A percentile compares a stretch with the other conserved stretches of the same genome.
phyloP scores from a whole-genome alignment of 2,329 filamentous ascomycete species.

The Teratosphaeria viscida region DNA sequence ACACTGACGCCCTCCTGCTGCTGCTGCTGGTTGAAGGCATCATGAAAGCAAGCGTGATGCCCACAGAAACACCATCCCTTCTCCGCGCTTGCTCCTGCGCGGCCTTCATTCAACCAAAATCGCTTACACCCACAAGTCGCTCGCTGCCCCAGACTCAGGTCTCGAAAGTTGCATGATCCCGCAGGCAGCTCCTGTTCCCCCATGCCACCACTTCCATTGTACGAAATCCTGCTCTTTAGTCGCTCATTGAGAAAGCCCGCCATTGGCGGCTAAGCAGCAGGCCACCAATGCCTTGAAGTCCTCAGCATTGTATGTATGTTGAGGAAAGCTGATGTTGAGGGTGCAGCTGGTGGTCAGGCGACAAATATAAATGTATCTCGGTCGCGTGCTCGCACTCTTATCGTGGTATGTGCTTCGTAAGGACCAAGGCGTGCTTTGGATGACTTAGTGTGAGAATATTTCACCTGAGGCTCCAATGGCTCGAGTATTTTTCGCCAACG shows the following conservation, averaged over 20 bases:
- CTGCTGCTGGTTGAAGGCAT: conserved; percentile 6
- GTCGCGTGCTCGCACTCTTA: background rate
- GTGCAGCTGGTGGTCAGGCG: background rate
- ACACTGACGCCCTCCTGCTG: background rate
- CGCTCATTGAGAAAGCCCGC: conserved; percentile 14
- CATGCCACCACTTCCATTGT: background rate
- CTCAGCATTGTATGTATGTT: conserved; percentile 23
- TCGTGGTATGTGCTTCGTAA: background rate
- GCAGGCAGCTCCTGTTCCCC: conserved; percentile 29
- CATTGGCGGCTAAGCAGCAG: conserved; percentile 21
- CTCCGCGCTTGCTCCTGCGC: conserved; percentile 16
- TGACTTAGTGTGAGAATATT: background rate
- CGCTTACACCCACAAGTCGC: conserved; percentile 43
- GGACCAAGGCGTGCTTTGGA: background rate
- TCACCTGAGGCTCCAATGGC: background rate
- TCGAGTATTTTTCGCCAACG: background rate
- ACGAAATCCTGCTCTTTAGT: conserved; percentile 3
- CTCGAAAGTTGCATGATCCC: conserved; percentile 44
- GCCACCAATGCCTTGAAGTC: conserved; percentile 18
- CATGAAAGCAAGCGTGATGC: conserved; percentile 49
- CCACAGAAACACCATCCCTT: conserved; percentile 42
- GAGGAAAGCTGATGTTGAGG: background rate
- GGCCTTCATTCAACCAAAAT: conserved; percentile 35
- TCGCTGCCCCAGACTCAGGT: conserved; percentile 32
- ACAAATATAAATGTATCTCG: background rate